These are phyloP conservation scores for Macrolepiota albuminosa DNA, from an alignment of 768 basidiomycete species.

Conservation along the genomic window DNA sequence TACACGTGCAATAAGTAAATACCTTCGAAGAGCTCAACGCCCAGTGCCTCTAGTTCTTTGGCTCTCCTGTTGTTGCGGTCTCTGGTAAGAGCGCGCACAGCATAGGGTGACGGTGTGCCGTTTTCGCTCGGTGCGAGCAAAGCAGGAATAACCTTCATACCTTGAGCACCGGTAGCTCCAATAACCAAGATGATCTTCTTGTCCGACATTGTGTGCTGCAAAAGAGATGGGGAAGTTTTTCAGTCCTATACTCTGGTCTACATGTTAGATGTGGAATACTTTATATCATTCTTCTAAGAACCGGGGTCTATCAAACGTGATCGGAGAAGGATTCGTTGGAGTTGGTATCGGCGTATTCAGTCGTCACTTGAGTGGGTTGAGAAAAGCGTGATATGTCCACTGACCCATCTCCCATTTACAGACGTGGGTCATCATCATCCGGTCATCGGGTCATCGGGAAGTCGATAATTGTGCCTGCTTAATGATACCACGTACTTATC, in stretches of 20 bases:
- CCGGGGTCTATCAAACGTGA: neutral
- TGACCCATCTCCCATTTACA: no score
- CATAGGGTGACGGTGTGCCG: conserved; percentile 36
- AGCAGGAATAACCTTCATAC: conserved; percentile 32
- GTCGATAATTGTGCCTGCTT: neutral
- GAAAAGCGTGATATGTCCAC: neutral
- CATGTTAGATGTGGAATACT: neutral
- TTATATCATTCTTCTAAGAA: neutral
- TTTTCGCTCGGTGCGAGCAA: conserved; percentile 29
- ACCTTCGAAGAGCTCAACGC: conserved; percentile 36
- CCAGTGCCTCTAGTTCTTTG: conserved; percentile 27
- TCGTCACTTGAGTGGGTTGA: neutral
- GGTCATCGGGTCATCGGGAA: neutral
- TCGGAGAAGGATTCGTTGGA: conserved; percentile 1
- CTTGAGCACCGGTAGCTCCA: conserved; percentile 44
- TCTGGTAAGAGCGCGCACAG: conserved; percentile 37
- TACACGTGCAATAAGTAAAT: neutral
- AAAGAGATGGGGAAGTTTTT: neutral
- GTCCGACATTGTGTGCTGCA: conserved; percentile 6
- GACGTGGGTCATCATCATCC: no score
- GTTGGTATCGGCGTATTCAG: neutral
- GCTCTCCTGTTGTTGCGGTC: conserved; percentile 28
- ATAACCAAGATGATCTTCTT: conserved; percentile 39
- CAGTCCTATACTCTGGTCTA: conserved; percentile 7
- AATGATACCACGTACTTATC: neutral